Base-by-base conservation (phyloP, 495 filamentous ascomycete species). In the Xylaria venustula region DNA sequence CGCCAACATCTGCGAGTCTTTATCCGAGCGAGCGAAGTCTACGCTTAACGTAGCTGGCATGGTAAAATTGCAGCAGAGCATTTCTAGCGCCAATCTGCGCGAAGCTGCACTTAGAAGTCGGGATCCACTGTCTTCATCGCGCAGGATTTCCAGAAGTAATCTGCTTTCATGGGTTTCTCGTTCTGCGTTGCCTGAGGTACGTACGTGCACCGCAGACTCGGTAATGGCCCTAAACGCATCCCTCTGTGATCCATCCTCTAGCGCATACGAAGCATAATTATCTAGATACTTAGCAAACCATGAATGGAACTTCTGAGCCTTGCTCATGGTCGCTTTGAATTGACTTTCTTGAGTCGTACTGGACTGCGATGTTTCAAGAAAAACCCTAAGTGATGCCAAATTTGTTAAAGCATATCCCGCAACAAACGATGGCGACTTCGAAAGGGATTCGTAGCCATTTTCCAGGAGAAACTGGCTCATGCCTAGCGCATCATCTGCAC, bases 401-500 rank as follows among this genome's bases (percentile, higher is more conserved):
- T 87, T 87, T 9, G 91, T 88, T 15, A 95, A 78, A 9, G 88
- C 83, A 58, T 90, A 87, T 0, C 91, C 93, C 41, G 88, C 85
- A 48, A 94, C 79, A 66, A 98, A 96, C 1, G 86, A 84, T 7
- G 90, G 89, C 0, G 79, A 76, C 30, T 83, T 73, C 9, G 66
- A 71, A 25, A 98, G 75, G 68, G 94, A 88, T 20, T 74, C 56
- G 17, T 77, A 80, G 7, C 95, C 93, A 45, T 81, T 76, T 6
- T 84, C 79, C 8, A 98, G 73, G 2, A 99, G 81, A 68, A 96
- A 97, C 76, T 91, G 91, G 42, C 90, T 81, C 32, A 99, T 83
- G 0, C 92, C 93, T 32, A 98, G 75, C 5, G 90, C 86, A 77
- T 99, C 94, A 64, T 97, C 90, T n/a, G 92, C 89, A 71, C 93